Evolutionary conservation across 176 grass and related monocot species (phyloP).

Genomic region (barley (Hordeum vulgare)): MorexV3_pseudomolecules_assembly NC_058519.1:545354053-545354552

Average conservation of each 20-base stretch:
- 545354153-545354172: slow-evolving; percentile 45
- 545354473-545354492: slow-evolving; percentile 52
- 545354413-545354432: not conserved
- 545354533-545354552: slow-evolving; percentile 82
- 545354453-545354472: not conserved
- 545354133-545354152: slow-evolving; percentile 89
- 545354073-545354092: slow-evolving; percentile 63
- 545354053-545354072: slow-evolving; percentile 75
- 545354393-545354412: not conserved
- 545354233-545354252: slow-evolving; percentile 71
- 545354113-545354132: slow-evolving; percentile 87
- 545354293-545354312: slow-evolving; percentile 50
- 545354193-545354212: not conserved
- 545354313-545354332: slow-evolving; percentile 79
- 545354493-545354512: slow-evolving; percentile 91
- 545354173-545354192: not conserved
- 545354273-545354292: slow-evolving; percentile 91
- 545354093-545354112: slow-evolving; percentile 62
- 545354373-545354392: not conserved
- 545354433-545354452: not conserved
- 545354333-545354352: slow-evolving; percentile 64
- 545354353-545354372: not conserved
- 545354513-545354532: slow-evolving; percentile 81
- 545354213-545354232: slow-evolving; percentile 32
- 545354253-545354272: slow-evolving; percentile 81